Evolutionary conservation across 306 rosid genomes (phyloP).

Genomic region (Malus asiatica): DNA sequence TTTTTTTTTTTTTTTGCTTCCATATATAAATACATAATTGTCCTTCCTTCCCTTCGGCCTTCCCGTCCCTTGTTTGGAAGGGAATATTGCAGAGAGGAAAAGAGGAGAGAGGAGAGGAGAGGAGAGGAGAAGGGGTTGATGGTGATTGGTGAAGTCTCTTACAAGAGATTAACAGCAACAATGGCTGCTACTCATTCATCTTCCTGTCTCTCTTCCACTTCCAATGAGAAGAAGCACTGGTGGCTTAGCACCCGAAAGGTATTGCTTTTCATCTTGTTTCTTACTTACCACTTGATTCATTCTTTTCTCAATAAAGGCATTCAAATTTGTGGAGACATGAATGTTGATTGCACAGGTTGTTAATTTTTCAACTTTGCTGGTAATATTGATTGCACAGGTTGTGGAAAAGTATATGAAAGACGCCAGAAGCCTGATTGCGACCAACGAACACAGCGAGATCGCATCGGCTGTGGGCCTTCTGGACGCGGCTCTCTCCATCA

Average conservation of each 20-base stretch:
- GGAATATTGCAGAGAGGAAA: background rate
- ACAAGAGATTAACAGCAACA: constrained; percentile 5
- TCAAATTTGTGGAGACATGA: too few relatives aligned
- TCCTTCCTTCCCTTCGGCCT: background rate
- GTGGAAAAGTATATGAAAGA: constrained; percentile 74
- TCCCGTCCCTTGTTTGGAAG: background rate
- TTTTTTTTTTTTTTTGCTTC: background rate
- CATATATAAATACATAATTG: background rate
- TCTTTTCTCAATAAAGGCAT: background rate
- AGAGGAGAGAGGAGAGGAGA: background rate
- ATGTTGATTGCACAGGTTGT: too few relatives aligned
- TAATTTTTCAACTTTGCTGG: background rate
- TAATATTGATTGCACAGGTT: constrained; percentile 30
- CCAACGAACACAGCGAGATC: constrained; percentile 60
- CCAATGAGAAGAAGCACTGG: constrained; percentile 82
- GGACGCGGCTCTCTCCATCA: constrained; percentile 73
- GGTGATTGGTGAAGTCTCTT: constrained; percentile 18
- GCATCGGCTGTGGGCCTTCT: constrained; percentile 58
- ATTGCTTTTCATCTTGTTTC: background rate
- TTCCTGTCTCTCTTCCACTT: constrained; percentile 27
- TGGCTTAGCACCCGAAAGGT: constrained; percentile 92
- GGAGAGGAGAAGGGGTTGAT: background rate
- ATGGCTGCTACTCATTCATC: constrained; percentile 56
- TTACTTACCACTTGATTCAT: background rate
- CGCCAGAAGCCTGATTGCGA: constrained; percentile 60